Percentiles rank a stretch among this genome's conserved stretches.
Evolutionary conservation across 164 flowering plant species (phyloP).

Genomic region (Malania oleifera): DNA sequence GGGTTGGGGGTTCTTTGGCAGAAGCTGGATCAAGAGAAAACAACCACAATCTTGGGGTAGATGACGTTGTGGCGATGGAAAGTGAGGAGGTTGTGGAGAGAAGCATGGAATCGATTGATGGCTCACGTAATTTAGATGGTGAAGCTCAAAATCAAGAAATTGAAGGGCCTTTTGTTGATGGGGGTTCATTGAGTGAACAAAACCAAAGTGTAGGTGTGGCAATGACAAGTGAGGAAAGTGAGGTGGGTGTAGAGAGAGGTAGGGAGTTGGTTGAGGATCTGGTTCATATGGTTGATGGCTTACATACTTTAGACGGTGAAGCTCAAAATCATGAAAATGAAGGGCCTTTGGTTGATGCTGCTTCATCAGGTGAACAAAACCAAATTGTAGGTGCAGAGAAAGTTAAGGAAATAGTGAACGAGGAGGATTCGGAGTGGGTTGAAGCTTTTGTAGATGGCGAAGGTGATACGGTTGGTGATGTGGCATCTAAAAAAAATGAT

Average conservation of each 20-base stretch:
- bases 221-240: conserved; percentile 1
- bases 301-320: neutral
- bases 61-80: neutral
- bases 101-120: no score
- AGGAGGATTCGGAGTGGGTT: neutral
- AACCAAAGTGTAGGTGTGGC: neutral
- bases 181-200: neutral
- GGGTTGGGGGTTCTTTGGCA: neutral
- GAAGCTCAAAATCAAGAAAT: neutral
- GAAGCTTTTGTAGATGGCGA: neutral
- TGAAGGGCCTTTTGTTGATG: neutral
- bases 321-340: neutral
- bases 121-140: no score
- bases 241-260: conserved; percentile 1
- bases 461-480: conserved; percentile 4
- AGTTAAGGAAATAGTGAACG: neutral
- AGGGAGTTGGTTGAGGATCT: neutral
- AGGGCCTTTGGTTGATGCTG: neutral
- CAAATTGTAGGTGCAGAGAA: neutral
- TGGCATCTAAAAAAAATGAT: conserved; percentile 8
- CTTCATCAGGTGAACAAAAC: neutral
- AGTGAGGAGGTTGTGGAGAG: neutral
- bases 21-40: neutral
- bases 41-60: conserved; percentile 4
- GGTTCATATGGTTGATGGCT: neutral